Base-by-base conservation (phyloP, 306 rosid genomes). In the Malus sylvestris region DNA sequence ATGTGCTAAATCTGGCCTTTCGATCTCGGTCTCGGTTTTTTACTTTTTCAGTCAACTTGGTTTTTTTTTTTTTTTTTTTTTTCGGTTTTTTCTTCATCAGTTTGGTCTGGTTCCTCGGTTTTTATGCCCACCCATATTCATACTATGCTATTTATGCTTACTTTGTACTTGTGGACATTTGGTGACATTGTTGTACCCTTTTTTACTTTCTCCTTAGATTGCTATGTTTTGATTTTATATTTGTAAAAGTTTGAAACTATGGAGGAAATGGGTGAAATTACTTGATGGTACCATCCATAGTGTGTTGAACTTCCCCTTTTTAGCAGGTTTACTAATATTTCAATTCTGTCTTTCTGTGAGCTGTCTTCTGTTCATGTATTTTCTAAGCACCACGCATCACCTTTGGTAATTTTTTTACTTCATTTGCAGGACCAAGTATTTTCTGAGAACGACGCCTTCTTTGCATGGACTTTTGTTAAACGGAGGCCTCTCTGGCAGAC, bases 401-500 rank as follows among this genome's bases (percentile, higher is more conserved):
- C 63, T 78, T 79, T 83, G 45, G 84, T 83, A 85, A 71, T 38
- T 35, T 74, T 10, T 70, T 76, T n/a, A 70, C 73, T 79, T 81
- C 45, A 81, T 84, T 78, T 80, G 78, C 96, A 96, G 99, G 98
- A 92, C 63, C 98, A 96, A 89, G 75, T 76, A 74, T 96, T 96
- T 83, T 91, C 96, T 76, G 98, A 92, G 78, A 90, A 86, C 67
- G 98, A 96, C 83, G 97, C 99, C 20, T 96, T 96, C 85, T 96
- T 90, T 73, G 99, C 99, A 2, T 96, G 99, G 99, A 87, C 98
- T 33, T 96, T 96, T 85, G 98, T 81, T 63, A 96, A 92, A 79
- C 88, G 93, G 62, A 76, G 93, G 60, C 99, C 99, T 42, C 91
- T 96, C 64, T 96, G 99, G 99, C 98, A 96, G 90, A 96, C 99